Conservation (phyloP, 306 rosid species). For the Phaseolus lunatus region DNA sequence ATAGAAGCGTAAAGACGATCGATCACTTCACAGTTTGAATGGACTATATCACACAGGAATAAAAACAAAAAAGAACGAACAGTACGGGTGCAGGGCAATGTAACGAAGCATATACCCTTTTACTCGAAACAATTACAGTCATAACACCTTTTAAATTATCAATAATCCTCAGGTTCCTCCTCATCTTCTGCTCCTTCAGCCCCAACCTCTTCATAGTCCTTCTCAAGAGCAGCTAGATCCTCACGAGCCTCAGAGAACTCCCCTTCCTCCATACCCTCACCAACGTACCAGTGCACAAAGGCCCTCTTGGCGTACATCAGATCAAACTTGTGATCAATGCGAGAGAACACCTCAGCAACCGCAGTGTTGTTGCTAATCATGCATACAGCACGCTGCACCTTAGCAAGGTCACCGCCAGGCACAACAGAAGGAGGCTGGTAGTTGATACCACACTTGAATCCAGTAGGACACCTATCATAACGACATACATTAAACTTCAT, state of each 20-base stretch:
- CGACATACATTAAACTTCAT: slow-evolving; percentile 6
- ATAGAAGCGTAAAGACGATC: slow-evolving; percentile 41
- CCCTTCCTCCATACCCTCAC: slow-evolving; percentile 99
- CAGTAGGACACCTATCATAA: slow-evolving; percentile 91
- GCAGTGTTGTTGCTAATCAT: slow-evolving; percentile 99
- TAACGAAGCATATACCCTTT: slow-evolving; percentile 52
- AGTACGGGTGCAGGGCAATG: slow-evolving; percentile 42
- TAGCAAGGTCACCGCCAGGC: slow-evolving; percentile 93
- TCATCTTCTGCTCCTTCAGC: slow-evolving; percentile 96
- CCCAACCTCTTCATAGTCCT: slow-evolving; percentile 97
- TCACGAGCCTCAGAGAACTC: slow-evolving; percentile 99
- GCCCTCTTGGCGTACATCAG: slow-evolving; percentile 99
- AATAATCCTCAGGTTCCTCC: slow-evolving; percentile 80
- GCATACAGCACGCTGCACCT: slow-evolving; percentile 98
- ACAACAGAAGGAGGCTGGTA: slow-evolving; percentile 99
- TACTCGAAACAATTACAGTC: slow-evolving; percentile 39
- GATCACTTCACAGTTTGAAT: slow-evolving; percentile 51
- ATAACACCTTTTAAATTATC: slow-evolving; percentile 41
- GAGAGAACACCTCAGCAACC: slow-evolving; percentile 98
- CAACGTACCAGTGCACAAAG: slow-evolving; percentile 98
- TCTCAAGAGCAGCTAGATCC: slow-evolving; percentile 99
- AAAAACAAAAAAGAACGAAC: slow-evolving; percentile 35
- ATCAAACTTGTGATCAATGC: slow-evolving; percentile 96
- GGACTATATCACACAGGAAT: slow-evolving; percentile 55
- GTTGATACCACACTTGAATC: slow-evolving; percentile 97